These are phyloP conservation scores for Liriodendron chinense DNA, from an alignment of 164 flowering plant genomes.

Conservation along the genomic window DNA sequence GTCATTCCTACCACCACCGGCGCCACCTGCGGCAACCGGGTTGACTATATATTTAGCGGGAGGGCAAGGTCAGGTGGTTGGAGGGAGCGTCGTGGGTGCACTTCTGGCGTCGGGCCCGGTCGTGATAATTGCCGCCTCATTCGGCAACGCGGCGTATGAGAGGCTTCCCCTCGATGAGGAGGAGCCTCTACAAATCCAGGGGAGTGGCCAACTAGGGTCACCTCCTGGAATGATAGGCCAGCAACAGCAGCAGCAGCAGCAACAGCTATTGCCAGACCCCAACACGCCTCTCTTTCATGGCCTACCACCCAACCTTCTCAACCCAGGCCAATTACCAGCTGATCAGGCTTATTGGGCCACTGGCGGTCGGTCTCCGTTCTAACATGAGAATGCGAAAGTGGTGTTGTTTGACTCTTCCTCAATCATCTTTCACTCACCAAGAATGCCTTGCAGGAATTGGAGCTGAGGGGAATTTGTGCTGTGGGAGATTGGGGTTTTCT, in stretches of 20 bases:
- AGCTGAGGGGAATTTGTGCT: background rate
- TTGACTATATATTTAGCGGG: slow-evolving; percentile 79
- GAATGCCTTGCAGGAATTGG: background rate
- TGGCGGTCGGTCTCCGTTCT: slow-evolving; percentile 59
- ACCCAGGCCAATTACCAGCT: slow-evolving; percentile 49
- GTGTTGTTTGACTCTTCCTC: background rate
- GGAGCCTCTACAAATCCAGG: slow-evolving; percentile 16
- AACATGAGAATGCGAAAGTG: background rate
- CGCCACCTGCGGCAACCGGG: slow-evolving; percentile 83
- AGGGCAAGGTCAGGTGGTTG: slow-evolving; percentile 89
- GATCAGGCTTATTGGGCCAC: slow-evolving; percentile 58
- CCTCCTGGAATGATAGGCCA: slow-evolving; percentile 26
- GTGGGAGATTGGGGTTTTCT: background rate
- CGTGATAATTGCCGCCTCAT: slow-evolving; percentile 88
- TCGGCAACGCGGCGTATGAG: slow-evolving; percentile 91
- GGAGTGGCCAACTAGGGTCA: slow-evolving; percentile 39
- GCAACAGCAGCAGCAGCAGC: slow-evolving; percentile 34
- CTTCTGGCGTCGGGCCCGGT: slow-evolving; percentile 85
- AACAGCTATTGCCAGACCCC: slow-evolving; percentile 43
- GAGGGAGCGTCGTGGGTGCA: slow-evolving; percentile 79
- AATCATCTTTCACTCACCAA: background rate
- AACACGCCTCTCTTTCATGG: slow-evolving; percentile 55
- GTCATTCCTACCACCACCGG: slow-evolving; percentile 89
- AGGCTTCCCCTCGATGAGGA: slow-evolving; percentile 83
- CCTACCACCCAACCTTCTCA: slow-evolving; percentile 61